phyloP scores from a whole-genome alignment of 169 alveolate genomes.

The Plasmodium knowlesi region DNA sequence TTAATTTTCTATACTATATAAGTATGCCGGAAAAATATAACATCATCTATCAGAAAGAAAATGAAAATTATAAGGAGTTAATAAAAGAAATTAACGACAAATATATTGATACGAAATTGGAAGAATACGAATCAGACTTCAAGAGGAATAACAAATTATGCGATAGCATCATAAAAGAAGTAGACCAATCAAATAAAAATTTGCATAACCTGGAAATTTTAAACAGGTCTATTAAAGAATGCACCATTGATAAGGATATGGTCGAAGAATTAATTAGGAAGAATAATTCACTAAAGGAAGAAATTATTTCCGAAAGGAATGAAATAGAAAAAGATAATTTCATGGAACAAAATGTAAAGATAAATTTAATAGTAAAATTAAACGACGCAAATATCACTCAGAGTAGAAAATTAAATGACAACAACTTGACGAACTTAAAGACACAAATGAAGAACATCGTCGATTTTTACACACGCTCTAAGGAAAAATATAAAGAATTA shows the following conservation, averaged over 20 bases:
- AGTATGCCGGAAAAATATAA: not conserved
- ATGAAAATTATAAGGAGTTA: not conserved
- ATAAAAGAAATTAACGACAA: slow-evolving; percentile 3
- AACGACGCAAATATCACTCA: not conserved
- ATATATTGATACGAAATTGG: not conserved
- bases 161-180: slow-evolving; percentile 4
- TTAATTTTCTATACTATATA: not conserved
- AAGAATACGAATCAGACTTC: not conserved
- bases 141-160: not conserved
- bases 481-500: slow-evolving; percentile 3
- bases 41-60: not conserved
- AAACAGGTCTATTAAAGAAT: slow-evolving; percentile 21
- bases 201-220: not conserved
- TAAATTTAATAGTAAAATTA: slow-evolving; percentile 4
- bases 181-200: slow-evolving; percentile 19
- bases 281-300: not conserved
- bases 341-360: slow-evolving; percentile 1
- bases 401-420: not conserved
- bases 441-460: not conserved
- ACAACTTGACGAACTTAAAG: not conserved
- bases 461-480: not conserved
- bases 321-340: not conserved
- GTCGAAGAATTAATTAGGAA: slow-evolving; percentile 1
- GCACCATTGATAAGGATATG: not conserved
- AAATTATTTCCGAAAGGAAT: not conserved